phyloP scores from a whole-genome alignment of 192 early-diverging fungal species.

The Gaertneriomyces sp. region DNA sequence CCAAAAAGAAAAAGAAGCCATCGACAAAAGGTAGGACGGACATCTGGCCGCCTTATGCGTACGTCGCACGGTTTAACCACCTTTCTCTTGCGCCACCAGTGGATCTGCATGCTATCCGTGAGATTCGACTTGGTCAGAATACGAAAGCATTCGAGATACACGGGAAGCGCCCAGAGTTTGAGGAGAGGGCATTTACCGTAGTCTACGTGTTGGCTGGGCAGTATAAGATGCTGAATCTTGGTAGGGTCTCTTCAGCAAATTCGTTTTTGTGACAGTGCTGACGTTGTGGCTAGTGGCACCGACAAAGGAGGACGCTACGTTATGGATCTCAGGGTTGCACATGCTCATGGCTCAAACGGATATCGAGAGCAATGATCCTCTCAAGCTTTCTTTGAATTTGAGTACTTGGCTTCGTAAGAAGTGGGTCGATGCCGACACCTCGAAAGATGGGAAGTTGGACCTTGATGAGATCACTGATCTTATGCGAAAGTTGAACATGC shows the following conservation, averaged over 20 bases:
- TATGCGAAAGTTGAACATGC: constrained; percentile 59
- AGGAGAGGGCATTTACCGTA: constrained; percentile 48
- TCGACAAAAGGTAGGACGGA: constrained; percentile 21
- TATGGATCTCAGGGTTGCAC: constrained; percentile 51
- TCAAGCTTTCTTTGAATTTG: constrained; percentile 11
- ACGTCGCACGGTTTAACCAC: neutral
- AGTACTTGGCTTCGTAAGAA: constrained; percentile 40
- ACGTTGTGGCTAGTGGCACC: constrained; percentile 37
- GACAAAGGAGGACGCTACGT: constrained; percentile 29
- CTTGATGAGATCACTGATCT: constrained; percentile 47
- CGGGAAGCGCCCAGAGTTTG: constrained; percentile 38
- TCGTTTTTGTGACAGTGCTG: neutral
- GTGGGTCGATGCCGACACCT: constrained; percentile 42
- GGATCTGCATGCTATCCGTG: constrained; percentile 43
- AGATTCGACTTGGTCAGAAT: constrained; percentile 57
- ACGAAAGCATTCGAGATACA: constrained; percentile 51
- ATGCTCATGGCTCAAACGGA: constrained; percentile 44
- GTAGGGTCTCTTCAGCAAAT: constrained; percentile 11
- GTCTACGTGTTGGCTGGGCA: constrained; percentile 45
- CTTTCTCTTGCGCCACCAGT: constrained; percentile 29
- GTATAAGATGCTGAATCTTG: constrained; percentile 54
- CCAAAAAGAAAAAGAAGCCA: constrained; percentile 41
- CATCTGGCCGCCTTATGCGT: neutral
- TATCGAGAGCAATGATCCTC: constrained; percentile 25
- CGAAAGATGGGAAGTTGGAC: constrained; percentile 30